Evolutionary conservation across 106 monocot genomes (phyloP), one percentile per base, ranked within the genome.

Genomic region (Amphibolis antarctica): DNA sequence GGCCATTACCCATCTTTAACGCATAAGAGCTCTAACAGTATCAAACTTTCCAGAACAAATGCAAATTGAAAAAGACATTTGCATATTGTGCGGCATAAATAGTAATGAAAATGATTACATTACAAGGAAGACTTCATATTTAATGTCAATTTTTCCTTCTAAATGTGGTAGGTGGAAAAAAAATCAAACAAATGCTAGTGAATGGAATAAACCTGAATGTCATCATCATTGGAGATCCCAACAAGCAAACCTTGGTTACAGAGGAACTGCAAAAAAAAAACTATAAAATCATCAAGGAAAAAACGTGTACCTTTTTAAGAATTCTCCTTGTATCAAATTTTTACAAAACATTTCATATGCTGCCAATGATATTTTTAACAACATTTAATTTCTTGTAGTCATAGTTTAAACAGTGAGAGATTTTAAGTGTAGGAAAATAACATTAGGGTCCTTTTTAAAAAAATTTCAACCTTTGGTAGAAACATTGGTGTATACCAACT

Each of bases 141-240:
- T n/a, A n/a, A n/a, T n/a, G n/a, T n/a, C n/a, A n/a, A n/a, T n/a
- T n/a, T n/a, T n/a, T n/a, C n/a, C n/a, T n/a, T n/a, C n/a, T n/a
- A n/a, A n/a, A n/a, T n/a, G n/a, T n/a, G n/a, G n/a, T n/a, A n/a
- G n/a, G n/a, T n/a, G n/a, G n/a, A n/a, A n/a, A n/a, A n/a, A n/a
- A n/a, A n/a, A n/a, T n/a, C 26, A 42, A 36, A 42, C 56, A 52
- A 51, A 24, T n/a, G 14, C 28, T 4, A 12, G 15, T 21, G 10
- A 42, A 51, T 13, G 43, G 28, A 17, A 28, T 15, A 28, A 74
- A 98, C 96, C 90, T 98, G 90, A 71, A 98, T 78, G 23, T 98
- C 90, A 84, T 98, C 90, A 52, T 90, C 90, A 77, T 87, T 98
- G 36, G 84, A 80, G 44, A 98, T 64, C 46, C 84, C 78, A 20